Conservation (phyloP, 2,329 filamentous ascomycete species). For the Trichoderma atroviride region DNA sequence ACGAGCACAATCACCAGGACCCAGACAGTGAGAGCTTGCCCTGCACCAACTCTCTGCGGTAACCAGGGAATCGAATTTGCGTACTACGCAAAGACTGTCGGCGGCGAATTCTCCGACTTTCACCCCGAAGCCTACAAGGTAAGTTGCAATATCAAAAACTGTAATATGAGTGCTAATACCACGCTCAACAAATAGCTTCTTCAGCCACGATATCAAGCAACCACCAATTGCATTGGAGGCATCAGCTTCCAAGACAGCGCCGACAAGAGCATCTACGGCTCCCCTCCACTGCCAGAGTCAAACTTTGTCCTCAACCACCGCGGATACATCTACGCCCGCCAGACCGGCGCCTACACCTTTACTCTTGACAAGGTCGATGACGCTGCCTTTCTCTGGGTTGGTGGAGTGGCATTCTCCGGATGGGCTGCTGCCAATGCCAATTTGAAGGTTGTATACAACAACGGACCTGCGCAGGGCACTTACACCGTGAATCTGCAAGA, state of each 20-base stretch:
- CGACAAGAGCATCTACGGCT: constrained; percentile 11
- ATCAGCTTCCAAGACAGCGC: constrained; percentile 8
- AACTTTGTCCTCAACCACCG: constrained; percentile 34
- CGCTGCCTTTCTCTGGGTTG: constrained; percentile 29
- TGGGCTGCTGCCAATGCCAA: constrained; percentile 34
- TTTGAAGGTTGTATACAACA: constrained; percentile 29
- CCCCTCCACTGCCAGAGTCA: background rate
- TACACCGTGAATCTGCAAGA: constrained; percentile 29
- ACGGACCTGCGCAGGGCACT: constrained; percentile 28
- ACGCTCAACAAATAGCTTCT: background rate
- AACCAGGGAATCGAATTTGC: constrained; percentile 21
- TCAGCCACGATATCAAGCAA: background rate
- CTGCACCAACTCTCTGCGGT: constrained; percentile 5
- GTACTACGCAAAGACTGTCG: background rate
- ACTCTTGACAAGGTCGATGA: constrained; percentile 31
- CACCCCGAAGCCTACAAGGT: constrained; percentile 2
- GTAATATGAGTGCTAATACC: background rate
- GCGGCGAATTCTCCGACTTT: background rate
- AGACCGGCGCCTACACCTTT: constrained; percentile 32
- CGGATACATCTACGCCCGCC: constrained; percentile 34
- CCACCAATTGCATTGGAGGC: constrained; percentile 7
- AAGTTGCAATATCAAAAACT: no score
- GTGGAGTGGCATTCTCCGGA: constrained; percentile 30
- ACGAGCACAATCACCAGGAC: background rate
- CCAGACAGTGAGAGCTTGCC: background rate